phyloP scores from a whole-genome alignment of 805 yeast genomes.

The Schizosaccharomyces cryophilus region DNA sequence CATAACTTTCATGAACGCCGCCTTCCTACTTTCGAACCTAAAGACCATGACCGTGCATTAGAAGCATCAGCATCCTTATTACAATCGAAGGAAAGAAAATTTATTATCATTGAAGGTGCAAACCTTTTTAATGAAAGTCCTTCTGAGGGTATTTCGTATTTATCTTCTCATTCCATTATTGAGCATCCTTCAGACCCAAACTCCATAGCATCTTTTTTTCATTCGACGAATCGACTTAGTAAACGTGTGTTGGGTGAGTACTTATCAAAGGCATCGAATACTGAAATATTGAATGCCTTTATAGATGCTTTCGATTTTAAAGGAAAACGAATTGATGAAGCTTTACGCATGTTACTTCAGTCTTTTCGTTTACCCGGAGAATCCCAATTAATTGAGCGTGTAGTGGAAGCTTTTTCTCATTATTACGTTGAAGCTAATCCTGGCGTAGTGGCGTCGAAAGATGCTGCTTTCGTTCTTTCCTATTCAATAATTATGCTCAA shows the following conservation, averaged over 20 bases:
- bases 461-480: constrained; percentile 74
- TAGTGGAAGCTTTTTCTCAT: constrained; percentile 65
- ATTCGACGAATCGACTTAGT: constrained; percentile 58
- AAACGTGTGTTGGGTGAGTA: constrained; percentile 72
- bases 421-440: constrained; percentile 47
- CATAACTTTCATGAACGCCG: constrained; percentile 8
- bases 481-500: constrained; percentile 82
- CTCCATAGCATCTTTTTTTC: constrained; percentile 54
- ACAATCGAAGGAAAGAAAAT: constrained; percentile 23
- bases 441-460: constrained; percentile 49
- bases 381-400: constrained; percentile 84
- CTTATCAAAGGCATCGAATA: constrained; percentile 51
- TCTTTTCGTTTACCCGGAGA: constrained; percentile 90
- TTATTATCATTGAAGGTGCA: constrained; percentile 53
- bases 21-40: constrained; percentile 4
- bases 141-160: constrained; percentile 39
- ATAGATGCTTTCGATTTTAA: constrained; percentile 49
- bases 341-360: constrained; percentile 55
- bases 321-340: constrained; percentile 74
- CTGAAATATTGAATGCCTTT: constrained; percentile 34
- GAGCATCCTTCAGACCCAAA: constrained; percentile 22
- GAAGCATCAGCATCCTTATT: constrained; percentile 4
- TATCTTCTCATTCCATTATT: constrained; percentile 45
- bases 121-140: constrained; percentile 58
- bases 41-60: background rate